Evolutionary conservation across 306 rosid genomes (phyloP), one percentile per base, ranked within the genome.

Genomic region (Vigna trinervia): DNA sequence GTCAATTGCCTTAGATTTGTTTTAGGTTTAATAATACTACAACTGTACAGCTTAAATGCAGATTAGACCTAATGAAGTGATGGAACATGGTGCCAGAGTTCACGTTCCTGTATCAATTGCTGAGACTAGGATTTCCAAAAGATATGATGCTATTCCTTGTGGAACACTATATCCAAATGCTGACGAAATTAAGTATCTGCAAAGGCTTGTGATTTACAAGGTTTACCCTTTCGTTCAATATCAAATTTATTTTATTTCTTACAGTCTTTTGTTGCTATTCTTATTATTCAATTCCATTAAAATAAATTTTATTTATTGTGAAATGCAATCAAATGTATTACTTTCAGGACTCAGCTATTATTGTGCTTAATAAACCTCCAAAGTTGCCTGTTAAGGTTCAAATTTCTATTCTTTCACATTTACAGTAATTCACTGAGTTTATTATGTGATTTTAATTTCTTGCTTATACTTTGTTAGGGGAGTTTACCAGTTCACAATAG

Each of bases 151-250:
- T 69, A 92, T 95, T 52, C 98, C 96, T 46, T 87, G 97, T 84
- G 98, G 95, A 73, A 95, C 98, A 38, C 84, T 95, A 41, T 81
- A 92, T 81, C 98, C 98, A 41, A 95, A 92, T 86, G 97, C 97
- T 20, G 97, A 95, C 54, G 98, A 95, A 89, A 95, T 95, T 80
- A 83, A 86, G 79, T 95, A 95, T 84, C 76, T 95, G 81, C 96
- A 95, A 65, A 89, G 98, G 88, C 97, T 92, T 76, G 90, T 95
- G 79, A 86, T 87, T 78, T 92, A 95, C 87, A 95, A 87, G 96
- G 98, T 83, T 87, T 45, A 90, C 69, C 69, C 70, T 72, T 65
- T 23, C 53, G 56, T 79, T 67, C 9, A 36, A 73, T 12, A 28
- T 76, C 56, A 71, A 51, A 22, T 32, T 77, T 58, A 46, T 76